Evolutionary conservation across 768 basidiomycete species (phyloP), one percentile per base, ranked within the genome.

Genomic region (Hysterangium stoloniferum): DNA sequence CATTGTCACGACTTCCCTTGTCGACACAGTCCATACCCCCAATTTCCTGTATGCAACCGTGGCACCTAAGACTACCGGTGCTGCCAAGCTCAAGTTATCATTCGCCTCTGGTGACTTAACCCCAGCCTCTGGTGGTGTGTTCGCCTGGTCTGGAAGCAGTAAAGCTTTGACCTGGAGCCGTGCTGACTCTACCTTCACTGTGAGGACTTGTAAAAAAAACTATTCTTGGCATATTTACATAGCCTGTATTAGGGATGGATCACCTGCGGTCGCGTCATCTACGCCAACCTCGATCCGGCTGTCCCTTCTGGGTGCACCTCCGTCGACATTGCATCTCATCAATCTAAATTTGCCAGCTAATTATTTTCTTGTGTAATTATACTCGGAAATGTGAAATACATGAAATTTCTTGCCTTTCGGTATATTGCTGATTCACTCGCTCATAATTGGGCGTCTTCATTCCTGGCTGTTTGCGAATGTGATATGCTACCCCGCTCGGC

Each of bases 1-100:
- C 42, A 45, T 51, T 22, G 49, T 51, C 12, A 12, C 42, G 9
- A 42, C 42, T 22, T 41, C 40, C 25, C 49, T 51, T 22, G 28
- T 42, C 40, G 24, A 51, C 13, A 51, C 42, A n/a, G 42, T 51
- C 29, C 40, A 45, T 40, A 51, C 49, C 7, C 40, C 42, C 49
- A 29, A 25, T 25, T 51, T 42, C 28, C 11, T 45, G 5, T 46
- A 46, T 25, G 49, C 28, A 17, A 42, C 40, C 29, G 49, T 51
- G 15, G 49, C 45, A 17, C 19, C 49, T 6, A 25, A 27, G n/a
- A 51, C 49, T 25, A 9, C 40, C 11, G 46, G 46, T n/a, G 46
- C 46, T 19, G 36, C 46, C 7, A 33, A 9, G 46, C 46, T 48
- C 20, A 42, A 51, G 29, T 19, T 51, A 9, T 31, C 40, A 9